These are phyloP conservation scores for Heliamphora pulchella DNA, from an alignment of 179 eudicot species.

Conservation along the genomic window DNA sequence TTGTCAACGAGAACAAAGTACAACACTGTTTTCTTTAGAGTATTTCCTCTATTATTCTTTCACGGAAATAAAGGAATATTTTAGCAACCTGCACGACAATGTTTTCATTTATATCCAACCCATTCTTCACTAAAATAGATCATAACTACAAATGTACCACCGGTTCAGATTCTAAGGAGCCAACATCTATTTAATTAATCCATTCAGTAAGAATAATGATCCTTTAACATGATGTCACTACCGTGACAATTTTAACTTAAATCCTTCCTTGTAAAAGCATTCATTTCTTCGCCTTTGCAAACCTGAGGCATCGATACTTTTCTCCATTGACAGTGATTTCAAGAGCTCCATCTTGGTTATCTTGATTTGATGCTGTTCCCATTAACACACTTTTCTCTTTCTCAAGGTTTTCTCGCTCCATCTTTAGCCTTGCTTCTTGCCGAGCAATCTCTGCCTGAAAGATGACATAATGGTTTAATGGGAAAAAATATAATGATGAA, in stretches of 20 bases:
- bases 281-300: constrained; percentile 90
- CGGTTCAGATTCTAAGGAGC: background rate
- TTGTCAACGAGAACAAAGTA: too few relatives aligned
- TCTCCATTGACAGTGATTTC: constrained; percentile 97
- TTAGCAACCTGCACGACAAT: too few relatives aligned
- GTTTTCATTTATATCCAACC: background rate
- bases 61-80: background rate
- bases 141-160: background rate
- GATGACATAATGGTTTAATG: background rate
- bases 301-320: constrained; percentile 91
- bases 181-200: background rate
- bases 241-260: background rate
- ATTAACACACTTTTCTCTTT: constrained; percentile 97
- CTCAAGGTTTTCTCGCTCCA: constrained; percentile 90
- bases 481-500: background rate
- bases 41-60: background rate
- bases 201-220: background rate
- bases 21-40: background rate
- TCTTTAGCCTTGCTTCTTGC: constrained; percentile 92
- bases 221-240: background rate
- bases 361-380: constrained; percentile 99
- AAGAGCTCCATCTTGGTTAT: constrained; percentile 96
- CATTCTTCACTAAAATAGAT: background rate
- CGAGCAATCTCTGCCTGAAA: constrained; percentile 89
- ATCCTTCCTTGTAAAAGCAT: constrained; percentile 12